phyloP scores from a whole-genome alignment of 768 basidiomycete genomes.

The Termitomyces bulborhizus region DNA sequence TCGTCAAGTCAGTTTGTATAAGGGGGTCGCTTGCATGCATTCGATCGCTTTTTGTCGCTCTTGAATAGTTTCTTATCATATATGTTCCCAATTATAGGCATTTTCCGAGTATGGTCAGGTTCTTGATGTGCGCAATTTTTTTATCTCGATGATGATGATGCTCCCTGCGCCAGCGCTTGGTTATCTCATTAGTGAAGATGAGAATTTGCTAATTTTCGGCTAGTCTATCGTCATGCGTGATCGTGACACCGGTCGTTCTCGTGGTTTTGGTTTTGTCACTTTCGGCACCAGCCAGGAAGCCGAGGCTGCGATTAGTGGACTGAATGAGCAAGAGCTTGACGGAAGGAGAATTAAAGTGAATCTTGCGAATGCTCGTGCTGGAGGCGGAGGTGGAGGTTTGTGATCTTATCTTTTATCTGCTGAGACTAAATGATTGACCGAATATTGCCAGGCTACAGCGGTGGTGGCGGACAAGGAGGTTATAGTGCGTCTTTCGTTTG shows the following conservation, averaged over 20 bases:
- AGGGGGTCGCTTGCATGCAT: conserved; percentile 23
- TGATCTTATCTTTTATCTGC: neutral
- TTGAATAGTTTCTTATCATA: conserved; percentile 44
- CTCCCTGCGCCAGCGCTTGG: conserved; percentile 15
- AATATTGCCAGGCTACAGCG: conserved; percentile 11
- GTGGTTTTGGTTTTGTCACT: conserved; percentile 96
- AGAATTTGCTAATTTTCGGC: conserved; percentile 33
- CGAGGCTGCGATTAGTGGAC: conserved; percentile 59
- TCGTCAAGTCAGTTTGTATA: conserved; percentile 73
- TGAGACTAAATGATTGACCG: neutral
- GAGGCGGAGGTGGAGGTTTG: conserved; percentile 45
- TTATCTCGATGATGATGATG: conserved; percentile 13
- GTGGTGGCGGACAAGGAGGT: conserved; percentile 15
- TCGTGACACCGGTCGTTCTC: conserved; percentile 94
- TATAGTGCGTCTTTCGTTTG: conserved; percentile 4
- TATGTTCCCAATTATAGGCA: conserved; percentile 58
- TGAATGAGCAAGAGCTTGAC: conserved; percentile 93
- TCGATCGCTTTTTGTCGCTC: conserved; percentile 22
- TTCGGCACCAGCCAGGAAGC: conserved; percentile 61
- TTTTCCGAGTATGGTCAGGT: conserved; percentile 80
- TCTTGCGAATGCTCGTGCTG: conserved; percentile 63
- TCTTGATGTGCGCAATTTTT: conserved; percentile 78
- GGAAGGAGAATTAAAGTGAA: conserved; percentile 89
- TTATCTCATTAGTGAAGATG: conserved; percentile 22
- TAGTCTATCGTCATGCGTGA: conserved; percentile 98